phyloP scores from a whole-genome alignment of 345 rosid species.

The Lepidium didymum region DNA sequence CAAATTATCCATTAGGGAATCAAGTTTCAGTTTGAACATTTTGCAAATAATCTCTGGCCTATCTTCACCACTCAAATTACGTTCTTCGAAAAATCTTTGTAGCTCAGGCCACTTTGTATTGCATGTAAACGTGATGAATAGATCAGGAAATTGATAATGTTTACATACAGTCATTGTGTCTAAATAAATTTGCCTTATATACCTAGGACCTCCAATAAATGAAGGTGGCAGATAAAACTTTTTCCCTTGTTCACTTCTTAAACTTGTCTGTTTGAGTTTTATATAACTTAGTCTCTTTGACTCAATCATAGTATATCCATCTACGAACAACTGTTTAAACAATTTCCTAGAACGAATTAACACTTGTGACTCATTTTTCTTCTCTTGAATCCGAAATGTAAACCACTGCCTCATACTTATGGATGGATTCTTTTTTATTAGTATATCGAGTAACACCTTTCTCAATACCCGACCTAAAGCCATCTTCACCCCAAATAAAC shows the following conservation, averaged over 20 bases:
- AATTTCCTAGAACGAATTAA: no score
- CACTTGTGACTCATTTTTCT: background rate
- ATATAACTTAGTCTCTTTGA: no score
- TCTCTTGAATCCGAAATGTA: background rate
- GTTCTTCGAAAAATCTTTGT: background rate
- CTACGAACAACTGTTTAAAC: no score
- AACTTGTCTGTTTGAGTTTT: no score
- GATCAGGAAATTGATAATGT: background rate
- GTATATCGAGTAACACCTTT: background rate
- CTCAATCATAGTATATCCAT: no score
- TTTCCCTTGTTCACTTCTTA: no score
- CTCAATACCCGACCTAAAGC: accelerated
- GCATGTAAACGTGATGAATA: background rate
- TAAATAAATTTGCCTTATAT: background rate
- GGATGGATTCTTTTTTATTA: no score
- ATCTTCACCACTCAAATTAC: background rate
- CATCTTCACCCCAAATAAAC: background rate
- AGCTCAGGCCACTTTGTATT: background rate
- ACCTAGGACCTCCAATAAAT: background rate
- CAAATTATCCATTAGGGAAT: background rate
- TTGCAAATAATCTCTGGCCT: background rate
- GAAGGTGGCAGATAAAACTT: background rate
- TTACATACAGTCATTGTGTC: background rate
- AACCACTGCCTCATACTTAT: background rate
- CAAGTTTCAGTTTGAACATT: background rate